Conservation (phyloP, 495 filamentous ascomycete genomes). For the Astrothelium subdiscretum region DNA sequence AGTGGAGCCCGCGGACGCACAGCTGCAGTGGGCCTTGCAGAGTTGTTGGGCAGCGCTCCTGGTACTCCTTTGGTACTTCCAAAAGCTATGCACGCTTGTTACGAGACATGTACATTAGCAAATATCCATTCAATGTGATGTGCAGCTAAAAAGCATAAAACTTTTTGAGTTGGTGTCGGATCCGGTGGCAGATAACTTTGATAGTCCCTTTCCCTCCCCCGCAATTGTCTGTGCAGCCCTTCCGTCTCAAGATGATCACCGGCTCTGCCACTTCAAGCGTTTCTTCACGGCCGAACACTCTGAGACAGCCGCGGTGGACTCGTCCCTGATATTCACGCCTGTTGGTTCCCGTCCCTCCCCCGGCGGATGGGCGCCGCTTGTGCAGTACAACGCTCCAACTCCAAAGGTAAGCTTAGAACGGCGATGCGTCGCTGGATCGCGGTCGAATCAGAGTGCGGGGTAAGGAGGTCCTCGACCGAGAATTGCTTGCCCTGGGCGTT, state of each 20-base stretch:
- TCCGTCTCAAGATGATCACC: neutral
- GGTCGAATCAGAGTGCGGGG: neutral
- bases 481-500: too few relatives aligned
- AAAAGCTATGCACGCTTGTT: neutral
- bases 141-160: neutral
- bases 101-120: neutral
- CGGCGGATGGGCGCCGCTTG: neutral
- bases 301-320: neutral
- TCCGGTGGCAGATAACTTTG: conserved; percentile 3
- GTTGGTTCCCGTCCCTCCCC: neutral
- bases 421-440: neutral
- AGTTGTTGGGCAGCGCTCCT: too few relatives aligned
- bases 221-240: neutral
- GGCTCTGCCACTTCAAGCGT: neutral
- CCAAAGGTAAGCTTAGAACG: neutral
- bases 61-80: neutral
- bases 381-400: neutral
- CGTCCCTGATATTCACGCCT: neutral
- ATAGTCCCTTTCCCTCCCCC: neutral
- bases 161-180: neutral
- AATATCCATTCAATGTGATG: neutral
- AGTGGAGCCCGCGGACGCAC: too few relatives aligned
- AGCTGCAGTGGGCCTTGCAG: too few relatives aligned
- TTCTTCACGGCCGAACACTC: neutral
- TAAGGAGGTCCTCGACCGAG: neutral